Percentiles rank a stretch among this genome's conserved stretches.
Conservation (phyloP, 2,329 filamentous ascomycete species). For the Neodidymelliopsis sp. region DNA sequence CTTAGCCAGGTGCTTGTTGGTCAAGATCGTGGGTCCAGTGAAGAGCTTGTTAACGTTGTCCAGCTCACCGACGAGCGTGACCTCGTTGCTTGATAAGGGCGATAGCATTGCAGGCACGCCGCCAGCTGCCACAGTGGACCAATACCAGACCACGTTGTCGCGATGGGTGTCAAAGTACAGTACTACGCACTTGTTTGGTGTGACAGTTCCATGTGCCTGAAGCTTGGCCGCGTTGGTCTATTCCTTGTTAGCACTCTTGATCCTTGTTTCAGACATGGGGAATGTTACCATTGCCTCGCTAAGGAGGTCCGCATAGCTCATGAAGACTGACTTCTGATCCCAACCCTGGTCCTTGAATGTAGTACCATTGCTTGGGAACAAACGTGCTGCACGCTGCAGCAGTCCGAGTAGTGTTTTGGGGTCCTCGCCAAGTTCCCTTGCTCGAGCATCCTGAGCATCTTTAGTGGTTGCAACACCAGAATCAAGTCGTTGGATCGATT, state of each 20-base stretch:
- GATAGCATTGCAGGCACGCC: slow-evolving; percentile 18
- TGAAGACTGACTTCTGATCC: slow-evolving; percentile 2
- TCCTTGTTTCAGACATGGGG: neutral
- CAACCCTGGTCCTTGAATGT: slow-evolving; percentile 9
- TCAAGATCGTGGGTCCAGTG: slow-evolving; percentile 3
- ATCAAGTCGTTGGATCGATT: neutral
- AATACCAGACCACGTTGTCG: slow-evolving; percentile 21
- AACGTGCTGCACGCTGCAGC: slow-evolving; percentile 4
- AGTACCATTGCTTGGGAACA: slow-evolving; percentile 11
- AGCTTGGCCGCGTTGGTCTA: slow-evolving; percentile 12
- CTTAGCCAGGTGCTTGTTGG: slow-evolving; percentile 2
- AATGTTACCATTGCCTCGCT: slow-evolving; percentile 3
- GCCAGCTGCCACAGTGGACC: slow-evolving; percentile 13
- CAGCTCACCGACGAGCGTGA: slow-evolving; percentile 6
- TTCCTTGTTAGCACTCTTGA: neutral
- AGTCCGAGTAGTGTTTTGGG: slow-evolving; percentile 9
- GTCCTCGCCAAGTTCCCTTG: neutral
- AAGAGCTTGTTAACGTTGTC: slow-evolving; percentile 14
- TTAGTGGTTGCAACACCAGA: neutral
- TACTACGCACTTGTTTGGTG: neutral
- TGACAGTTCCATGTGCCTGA: neutral
- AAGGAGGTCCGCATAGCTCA: slow-evolving; percentile 8
- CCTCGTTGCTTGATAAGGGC: slow-evolving; percentile 15
- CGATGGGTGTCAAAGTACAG: slow-evolving; percentile 20
- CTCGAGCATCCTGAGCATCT: neutral